A percentile compares a stretch with the other conserved stretches of the same genome.
Conservation (phyloP, 805 yeast species). For the Kodamaea nitidulidarum region DNA sequence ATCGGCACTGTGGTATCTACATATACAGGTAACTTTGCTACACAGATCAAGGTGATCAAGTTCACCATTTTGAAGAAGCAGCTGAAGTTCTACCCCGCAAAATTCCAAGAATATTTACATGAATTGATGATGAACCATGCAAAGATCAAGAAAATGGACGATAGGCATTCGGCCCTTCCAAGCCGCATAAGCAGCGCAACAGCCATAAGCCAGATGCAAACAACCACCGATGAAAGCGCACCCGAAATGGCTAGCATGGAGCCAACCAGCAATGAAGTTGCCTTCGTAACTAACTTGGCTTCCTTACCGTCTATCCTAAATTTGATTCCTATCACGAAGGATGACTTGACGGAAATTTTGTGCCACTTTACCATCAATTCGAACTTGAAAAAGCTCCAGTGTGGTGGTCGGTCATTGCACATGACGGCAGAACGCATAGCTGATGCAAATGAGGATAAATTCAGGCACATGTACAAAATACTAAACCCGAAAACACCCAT, state of each 20-base stretch:
- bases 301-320: conserved; percentile 72
- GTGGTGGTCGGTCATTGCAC: conserved; percentile 83
- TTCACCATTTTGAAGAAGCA: conserved; percentile 51
- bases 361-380: conserved; percentile 66
- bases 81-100: conserved; percentile 44
- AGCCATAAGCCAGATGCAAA: neutral
- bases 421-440: conserved; percentile 62
- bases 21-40: conserved; percentile 79
- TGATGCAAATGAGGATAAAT: conserved; percentile 77
- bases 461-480: conserved; percentile 67
- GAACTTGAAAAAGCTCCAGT: conserved; percentile 68
- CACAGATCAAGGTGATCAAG: conserved; percentile 54
- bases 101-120: conserved; percentile 57
- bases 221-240: neutral
- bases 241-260: conserved; percentile 1
- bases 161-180: conserved; percentile 7
- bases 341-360: conserved; percentile 50
- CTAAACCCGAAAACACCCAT: conserved; percentile 48
- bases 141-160: conserved; percentile 54
- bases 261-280: conserved; percentile 20
- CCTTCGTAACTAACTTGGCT: conserved; percentile 81
- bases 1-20: conserved; percentile 68
- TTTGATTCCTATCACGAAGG: conserved; percentile 64
- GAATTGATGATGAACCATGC: conserved; percentile 66
- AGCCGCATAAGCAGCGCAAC: conserved; percentile 6